Evolutionary conservation across 1,284 basidiomycete genomes (phyloP), one percentile per base, ranked within the genome.

Genomic region (Malassezia slooffiae): DNA sequence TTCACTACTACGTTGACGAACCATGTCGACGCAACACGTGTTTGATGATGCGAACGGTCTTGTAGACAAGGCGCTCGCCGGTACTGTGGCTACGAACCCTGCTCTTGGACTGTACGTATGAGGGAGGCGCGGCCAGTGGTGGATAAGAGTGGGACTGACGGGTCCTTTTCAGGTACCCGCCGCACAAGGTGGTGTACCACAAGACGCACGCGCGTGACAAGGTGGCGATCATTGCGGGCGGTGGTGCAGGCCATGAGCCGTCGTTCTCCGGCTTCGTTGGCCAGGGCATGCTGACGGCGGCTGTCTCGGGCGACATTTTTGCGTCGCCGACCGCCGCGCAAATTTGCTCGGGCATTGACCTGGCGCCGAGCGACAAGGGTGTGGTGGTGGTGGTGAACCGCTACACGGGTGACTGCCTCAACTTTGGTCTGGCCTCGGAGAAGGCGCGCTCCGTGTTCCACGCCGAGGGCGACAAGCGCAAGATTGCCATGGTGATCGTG

Each of bases 301-400:
- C 68, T 50, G 71, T 74, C 9, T 70, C 70, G 0, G 74, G 73
- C n/a, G 73, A 75, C 52, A 70, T 76, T 20, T 76, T 76, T 56
- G 75, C 75, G 5, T 73, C 71, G 39, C 75, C 75, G 1, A 72
- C 70, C 22, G 73, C 74, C 3, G 66, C 61, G 34, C 74, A 75
- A 57, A 74, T 76, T 26, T 65, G 65, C 36, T 58, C 60, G 3
- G 73, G 70, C 21, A 67, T 70, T 15, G 73, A 74, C 48, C 70
- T 74, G 47, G 64, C 65, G 34, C 71, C 73, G 24, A 67, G 68
- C 13, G 71, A 71, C 41, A 71, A 71, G 44, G 73, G 72, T 26
- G 50, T 60, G 3, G 41, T 58, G 19, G 55, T 60, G 46, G 52
- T 66, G 15, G 73, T 74, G 38, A 74, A 73, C 36, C 73, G 74